These are phyloP conservation scores for Urochloa ruziziensis DNA, from an alignment of 176 grass and related monocot genomes.

Conservation along the genomic window DNA sequence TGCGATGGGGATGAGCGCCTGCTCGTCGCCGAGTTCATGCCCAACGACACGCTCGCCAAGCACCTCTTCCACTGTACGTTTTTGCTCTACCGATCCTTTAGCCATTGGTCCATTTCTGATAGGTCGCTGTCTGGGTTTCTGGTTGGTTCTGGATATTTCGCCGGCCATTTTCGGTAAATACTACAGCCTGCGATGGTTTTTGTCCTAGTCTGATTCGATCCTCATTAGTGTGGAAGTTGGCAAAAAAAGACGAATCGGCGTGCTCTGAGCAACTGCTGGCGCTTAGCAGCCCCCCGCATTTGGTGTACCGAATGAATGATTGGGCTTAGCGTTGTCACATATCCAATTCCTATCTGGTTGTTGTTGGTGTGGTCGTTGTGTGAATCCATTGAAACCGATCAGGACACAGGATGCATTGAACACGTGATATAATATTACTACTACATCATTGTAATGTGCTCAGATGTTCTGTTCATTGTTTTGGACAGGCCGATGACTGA, in stretches of 20 bases:
- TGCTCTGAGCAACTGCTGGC: slow-evolving; percentile 30
- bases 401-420: neutral
- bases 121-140: slow-evolving; percentile 9
- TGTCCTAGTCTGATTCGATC: neutral
- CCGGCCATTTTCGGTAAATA: neutral
- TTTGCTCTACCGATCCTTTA: neutral
- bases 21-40: slow-evolving; percentile 96
- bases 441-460: neutral
- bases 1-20: slow-evolving; percentile 97
- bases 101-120: neutral
- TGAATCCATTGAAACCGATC: slow-evolving; percentile 7
- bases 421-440: neutral
- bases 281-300: slow-evolving; percentile 20
- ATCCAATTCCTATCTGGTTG: neutral
- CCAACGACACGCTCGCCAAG: slow-evolving; percentile 96
- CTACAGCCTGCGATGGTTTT: neutral
- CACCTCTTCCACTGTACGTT: slow-evolving; percentile 96
- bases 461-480: neutral
- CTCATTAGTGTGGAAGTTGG: neutral
- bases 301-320: slow-evolving; percentile 51
- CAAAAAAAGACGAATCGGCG: slow-evolving; percentile 4
- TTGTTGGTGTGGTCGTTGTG: slow-evolving; percentile 15
- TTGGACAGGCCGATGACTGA: neutral
- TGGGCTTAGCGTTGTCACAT: slow-evolving; percentile 12
- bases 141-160: neutral